Conservation (phyloP, 2,329 filamentous ascomycete genomes). For the Helotiales sp. region DNA sequence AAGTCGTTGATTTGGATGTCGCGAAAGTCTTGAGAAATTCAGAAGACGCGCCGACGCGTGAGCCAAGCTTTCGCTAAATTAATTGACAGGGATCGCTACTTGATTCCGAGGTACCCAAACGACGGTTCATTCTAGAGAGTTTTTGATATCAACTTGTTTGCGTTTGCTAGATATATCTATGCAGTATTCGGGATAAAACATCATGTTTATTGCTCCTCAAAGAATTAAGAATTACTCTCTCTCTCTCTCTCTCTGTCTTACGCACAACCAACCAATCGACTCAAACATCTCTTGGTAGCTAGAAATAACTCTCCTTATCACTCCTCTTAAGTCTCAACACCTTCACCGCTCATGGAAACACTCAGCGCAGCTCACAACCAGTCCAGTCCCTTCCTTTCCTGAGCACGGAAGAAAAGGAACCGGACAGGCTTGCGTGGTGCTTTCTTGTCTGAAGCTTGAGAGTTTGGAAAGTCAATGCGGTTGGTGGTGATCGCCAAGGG, state of each 20-base stretch:
- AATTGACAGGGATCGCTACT: background rate
- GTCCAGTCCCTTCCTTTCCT: background rate
- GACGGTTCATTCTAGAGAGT: background rate
- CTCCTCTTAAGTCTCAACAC: no score
- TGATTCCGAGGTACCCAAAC: background rate
- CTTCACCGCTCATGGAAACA: background rate
- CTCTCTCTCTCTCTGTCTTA: no score
- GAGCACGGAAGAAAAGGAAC: slow-evolving; percentile 6
- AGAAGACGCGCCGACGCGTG: slow-evolving; percentile 7
- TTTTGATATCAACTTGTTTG: background rate
- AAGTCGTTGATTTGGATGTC: background rate
- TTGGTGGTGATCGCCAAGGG: slow-evolving; percentile 12
- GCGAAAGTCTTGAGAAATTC: background rate
- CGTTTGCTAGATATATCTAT: no score
- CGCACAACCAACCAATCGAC: no score
- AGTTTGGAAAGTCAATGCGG: slow-evolving; percentile 21
- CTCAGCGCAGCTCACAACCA: no score
- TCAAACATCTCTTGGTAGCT: no score
- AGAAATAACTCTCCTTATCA: no score
- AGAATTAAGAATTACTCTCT: no score
- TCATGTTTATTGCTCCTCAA: no score
- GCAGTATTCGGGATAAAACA: no score
- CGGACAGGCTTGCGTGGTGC: background rate
- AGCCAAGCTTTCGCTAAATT: slow-evolving; percentile 10
- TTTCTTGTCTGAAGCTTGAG: slow-evolving; percentile 13